Evolutionary conservation across 805 yeast genomes (phyloP).

Genomic region (Brettanomyces anomalus): DNA sequence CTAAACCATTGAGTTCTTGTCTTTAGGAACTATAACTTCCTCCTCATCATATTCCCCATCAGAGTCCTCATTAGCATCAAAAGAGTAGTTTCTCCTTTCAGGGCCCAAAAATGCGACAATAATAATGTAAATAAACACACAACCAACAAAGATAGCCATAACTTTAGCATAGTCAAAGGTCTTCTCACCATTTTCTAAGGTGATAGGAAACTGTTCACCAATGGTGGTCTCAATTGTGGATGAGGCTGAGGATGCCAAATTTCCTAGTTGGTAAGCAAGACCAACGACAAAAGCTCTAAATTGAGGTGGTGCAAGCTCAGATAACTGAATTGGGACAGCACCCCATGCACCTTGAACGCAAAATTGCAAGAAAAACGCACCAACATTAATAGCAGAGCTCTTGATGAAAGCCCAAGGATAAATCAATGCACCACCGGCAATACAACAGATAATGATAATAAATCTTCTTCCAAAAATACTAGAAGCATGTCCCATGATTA

Average conservation of each 20-base stretch:
- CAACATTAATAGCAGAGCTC: constrained; percentile 42
- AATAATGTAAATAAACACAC: constrained; percentile 46
- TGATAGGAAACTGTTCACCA: constrained; percentile 44
- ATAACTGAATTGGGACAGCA: constrained; percentile 51
- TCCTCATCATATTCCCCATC: constrained; percentile 6
- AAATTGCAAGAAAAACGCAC: constrained; percentile 52
- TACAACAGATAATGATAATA: constrained; percentile 40
- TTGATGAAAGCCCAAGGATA: constrained; percentile 54
- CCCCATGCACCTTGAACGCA: constrained; percentile 69
- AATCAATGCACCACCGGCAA: constrained; percentile 50
- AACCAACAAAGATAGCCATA: constrained; percentile 60
- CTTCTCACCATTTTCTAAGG: constrained; percentile 21
- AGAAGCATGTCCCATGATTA: constrained; percentile 44
- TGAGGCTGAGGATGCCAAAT: constrained; percentile 56
- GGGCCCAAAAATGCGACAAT: constrained; percentile 49
- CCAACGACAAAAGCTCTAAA: constrained; percentile 58
- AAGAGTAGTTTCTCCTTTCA: constrained; percentile 33
- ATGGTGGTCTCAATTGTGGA: constrained; percentile 58
- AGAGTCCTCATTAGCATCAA: constrained; percentile 9
- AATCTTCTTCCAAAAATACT: constrained; percentile 49
- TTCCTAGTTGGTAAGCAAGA: constrained; percentile 59
- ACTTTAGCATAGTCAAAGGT: constrained; percentile 46
- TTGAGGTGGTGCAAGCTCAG: constrained; percentile 54
- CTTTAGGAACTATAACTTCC: no score
- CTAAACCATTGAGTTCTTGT: no score